Conservation (phyloP, 2,329 filamentous ascomycete genomes). For the Xylaria sp. region DNA sequence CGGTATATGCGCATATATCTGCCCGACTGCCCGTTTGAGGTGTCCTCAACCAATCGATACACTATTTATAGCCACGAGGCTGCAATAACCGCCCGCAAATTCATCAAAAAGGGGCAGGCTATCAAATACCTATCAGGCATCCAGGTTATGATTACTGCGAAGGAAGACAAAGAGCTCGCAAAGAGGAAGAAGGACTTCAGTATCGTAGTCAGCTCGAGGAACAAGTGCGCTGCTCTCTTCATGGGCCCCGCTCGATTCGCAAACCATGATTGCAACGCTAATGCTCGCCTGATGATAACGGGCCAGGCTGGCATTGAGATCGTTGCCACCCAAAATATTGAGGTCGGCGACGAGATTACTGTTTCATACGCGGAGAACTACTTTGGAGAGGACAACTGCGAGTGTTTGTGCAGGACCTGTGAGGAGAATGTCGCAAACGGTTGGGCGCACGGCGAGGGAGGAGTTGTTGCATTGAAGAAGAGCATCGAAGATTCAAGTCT, state of each 20-base stretch:
- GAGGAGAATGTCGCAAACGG: conserved; percentile 81
- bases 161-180: conserved; percentile 87
- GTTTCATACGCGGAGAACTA: conserved; percentile 97
- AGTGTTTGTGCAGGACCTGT: conserved; percentile 91
- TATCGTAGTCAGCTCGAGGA: conserved; percentile 92
- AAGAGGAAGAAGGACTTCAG: conserved; percentile 92
- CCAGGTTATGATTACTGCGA: conserved; percentile 89
- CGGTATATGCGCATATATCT: conserved; percentile 94
- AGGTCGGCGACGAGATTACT: conserved; percentile 92
- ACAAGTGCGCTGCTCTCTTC: conserved; percentile 90
- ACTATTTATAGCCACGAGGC: conserved; percentile 92
- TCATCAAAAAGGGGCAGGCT: conserved; percentile 82
- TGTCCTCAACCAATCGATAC: conserved; percentile 91
- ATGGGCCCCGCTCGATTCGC: conserved; percentile 95
- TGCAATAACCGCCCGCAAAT: conserved; percentile 81
- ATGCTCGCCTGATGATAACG: conserved; percentile 85
- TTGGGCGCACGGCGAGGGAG: conserved; percentile 71
- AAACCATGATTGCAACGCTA: conserved; percentile 96
- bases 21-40: conserved; percentile 94
- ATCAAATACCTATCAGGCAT: conserved; percentile 93
- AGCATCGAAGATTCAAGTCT: conserved; percentile 64
- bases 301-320: conserved; percentile 91
- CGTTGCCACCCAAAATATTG: conserved; percentile 83
- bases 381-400: conserved; percentile 93
- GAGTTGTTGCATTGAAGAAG: conserved; percentile 57